Conservation (phyloP, 2,329 filamentous ascomycete species). For the Cordyceps cicadae region DNA sequence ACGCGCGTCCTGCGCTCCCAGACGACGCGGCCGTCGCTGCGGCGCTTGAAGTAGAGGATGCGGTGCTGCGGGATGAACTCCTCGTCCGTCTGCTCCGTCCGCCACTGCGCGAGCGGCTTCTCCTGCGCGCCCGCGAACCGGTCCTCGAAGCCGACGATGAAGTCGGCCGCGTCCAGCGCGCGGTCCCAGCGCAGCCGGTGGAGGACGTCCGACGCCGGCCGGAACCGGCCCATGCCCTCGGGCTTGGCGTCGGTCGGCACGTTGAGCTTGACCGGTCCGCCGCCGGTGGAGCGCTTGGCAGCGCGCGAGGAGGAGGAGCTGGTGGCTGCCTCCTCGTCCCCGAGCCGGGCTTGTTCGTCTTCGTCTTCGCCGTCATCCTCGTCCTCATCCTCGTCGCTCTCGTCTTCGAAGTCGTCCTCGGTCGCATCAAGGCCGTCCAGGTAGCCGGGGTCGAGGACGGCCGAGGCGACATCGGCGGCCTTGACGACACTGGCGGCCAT, state of each 20-base stretch:
- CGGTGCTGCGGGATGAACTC: slow-evolving; percentile 60
- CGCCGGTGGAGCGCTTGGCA: not conserved
- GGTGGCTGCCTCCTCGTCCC: not conserved
- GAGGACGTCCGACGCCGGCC: slow-evolving; percentile 50
- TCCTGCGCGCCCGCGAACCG: slow-evolving; percentile 48
- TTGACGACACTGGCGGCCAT: slow-evolving; percentile 34
- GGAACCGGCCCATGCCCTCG: slow-evolving; percentile 38
- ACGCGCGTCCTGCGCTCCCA: slow-evolving; percentile 49
- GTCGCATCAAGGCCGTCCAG: slow-evolving; percentile 34
- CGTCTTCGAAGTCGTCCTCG: slow-evolving; percentile 33
- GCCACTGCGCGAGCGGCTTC: slow-evolving; percentile 47
- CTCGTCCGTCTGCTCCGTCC: slow-evolving; percentile 53
- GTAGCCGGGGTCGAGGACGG: slow-evolving; percentile 38
- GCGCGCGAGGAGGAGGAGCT: slow-evolving; percentile 12
- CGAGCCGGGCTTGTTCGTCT: too few species aligned
- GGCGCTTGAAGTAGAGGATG: slow-evolving; percentile 52
- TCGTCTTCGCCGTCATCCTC: not conserved
- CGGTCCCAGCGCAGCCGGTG: slow-evolving; percentile 53
- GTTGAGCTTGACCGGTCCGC: slow-evolving; percentile 2
- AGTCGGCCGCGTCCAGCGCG: slow-evolving; percentile 42
- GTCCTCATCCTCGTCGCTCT: slow-evolving; percentile 13
- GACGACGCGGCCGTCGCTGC: slow-evolving; percentile 40
- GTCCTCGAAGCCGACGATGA: slow-evolving; percentile 53
- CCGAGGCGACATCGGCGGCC: slow-evolving; percentile 29
- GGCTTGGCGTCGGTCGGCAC: slow-evolving; percentile 18